These are phyloP conservation scores for Pseudogymnoascus sp. DNA, from an alignment of 2,329 filamentous ascomycete species.

Conservation along the genomic window DNA sequence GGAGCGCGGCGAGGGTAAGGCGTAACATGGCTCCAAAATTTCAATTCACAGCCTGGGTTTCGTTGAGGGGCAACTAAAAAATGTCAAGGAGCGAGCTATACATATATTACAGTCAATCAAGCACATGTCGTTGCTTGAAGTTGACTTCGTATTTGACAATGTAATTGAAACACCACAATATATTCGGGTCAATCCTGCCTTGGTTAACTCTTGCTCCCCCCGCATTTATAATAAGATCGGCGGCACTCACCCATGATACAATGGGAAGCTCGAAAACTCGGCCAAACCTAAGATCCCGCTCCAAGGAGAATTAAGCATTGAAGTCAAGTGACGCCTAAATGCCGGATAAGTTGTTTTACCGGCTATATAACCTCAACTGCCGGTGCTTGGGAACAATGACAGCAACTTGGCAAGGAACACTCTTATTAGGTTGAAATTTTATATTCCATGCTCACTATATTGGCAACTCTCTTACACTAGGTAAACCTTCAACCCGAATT, in stretches of 20 bases:
- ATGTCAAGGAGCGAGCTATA: not conserved
- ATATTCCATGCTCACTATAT: not conserved
- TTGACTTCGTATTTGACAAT: not conserved
- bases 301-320: conserved; percentile 1
- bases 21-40: not conserved
- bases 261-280: not conserved
- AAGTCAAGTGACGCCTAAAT: not conserved
- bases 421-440: not conserved
- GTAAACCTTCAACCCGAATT: not conserved
- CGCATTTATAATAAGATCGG: not conserved
- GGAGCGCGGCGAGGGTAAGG: not conserved
- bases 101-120: not conserved
- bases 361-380: not conserved
- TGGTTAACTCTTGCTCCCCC: not conserved
- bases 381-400: not conserved
- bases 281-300: not conserved
- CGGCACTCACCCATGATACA: not conserved
- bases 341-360: not conserved
- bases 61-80: not conserved
- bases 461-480: not conserved
- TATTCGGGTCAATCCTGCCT: not conserved
- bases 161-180: not conserved
- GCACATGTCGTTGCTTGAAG: not conserved
- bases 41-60: not conserved
- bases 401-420: not conserved